Evolutionary conservation across 441 rosid species (phyloP).

Genomic region (Metrosideros polymorpha): DNA sequence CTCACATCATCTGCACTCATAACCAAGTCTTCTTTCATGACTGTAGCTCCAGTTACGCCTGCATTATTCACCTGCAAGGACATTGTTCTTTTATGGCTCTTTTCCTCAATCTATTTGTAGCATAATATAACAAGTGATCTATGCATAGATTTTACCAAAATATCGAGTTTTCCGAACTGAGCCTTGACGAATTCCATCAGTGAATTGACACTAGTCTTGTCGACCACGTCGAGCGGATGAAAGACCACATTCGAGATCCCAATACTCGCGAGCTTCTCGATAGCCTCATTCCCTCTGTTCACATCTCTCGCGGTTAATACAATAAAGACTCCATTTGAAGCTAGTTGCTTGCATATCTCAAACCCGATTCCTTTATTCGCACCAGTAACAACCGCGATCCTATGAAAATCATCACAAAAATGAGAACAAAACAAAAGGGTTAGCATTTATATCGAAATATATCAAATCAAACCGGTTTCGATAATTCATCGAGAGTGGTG

Average conservation of each 20-base stretch:
- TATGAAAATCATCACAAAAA: background rate
- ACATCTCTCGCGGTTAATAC: slow-evolving; percentile 7
- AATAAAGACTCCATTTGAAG: background rate
- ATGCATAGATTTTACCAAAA: background rate
- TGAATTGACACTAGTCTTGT: background rate
- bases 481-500: background rate
- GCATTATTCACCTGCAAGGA: slow-evolving; percentile 12
- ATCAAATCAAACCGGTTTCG: background rate
- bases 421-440: background rate
- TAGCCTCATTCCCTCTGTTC: background rate
- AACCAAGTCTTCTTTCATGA: background rate
- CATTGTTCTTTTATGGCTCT: background rate
- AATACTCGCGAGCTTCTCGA: background rate
- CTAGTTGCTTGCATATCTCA: background rate
- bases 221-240: slow-evolving; percentile 1
- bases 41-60: background rate
- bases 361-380: slow-evolving; percentile 2
- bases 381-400: background rate
- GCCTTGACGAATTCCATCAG: slow-evolving; percentile 1
- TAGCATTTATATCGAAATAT: background rate
- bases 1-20: background rate
- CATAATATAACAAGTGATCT: too few species aligned
- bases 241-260: slow-evolving; percentile 7
- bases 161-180: slow-evolving; percentile 1
- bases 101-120: background rate